Conservation (phyloP, 2,329 filamentous ascomycete genomes). For the Fusarium clavum region DNA sequence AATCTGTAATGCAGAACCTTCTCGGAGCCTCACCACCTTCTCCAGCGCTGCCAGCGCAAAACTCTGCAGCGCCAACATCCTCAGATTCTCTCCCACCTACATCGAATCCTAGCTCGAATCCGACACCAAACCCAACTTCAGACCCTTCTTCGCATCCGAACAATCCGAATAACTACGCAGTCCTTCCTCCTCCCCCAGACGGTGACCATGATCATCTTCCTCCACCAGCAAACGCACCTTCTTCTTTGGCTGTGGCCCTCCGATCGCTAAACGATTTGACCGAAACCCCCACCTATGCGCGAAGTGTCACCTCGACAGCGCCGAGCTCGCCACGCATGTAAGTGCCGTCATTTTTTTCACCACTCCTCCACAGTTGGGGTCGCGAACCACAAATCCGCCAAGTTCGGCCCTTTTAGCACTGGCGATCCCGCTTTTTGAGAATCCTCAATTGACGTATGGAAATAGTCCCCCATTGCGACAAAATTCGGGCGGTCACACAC, state of each 20-base stretch:
- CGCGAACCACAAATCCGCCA: constrained; percentile 38
- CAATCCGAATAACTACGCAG: constrained; percentile 47
- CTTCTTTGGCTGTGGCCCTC: constrained; percentile 57
- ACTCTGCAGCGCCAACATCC: constrained; percentile 49
- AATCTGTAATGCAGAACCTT: constrained; percentile 60
- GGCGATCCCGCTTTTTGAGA: constrained; percentile 31
- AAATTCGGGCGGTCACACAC: constrained; percentile 81
- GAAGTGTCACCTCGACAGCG: constrained; percentile 69
- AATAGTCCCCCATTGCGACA: constrained; percentile 74
- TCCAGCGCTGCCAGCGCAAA: constrained; percentile 44
- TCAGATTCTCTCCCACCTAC: constrained; percentile 33
- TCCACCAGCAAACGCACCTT: constrained; percentile 40
- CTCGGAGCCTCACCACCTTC: constrained; percentile 49
- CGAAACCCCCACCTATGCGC: constrained; percentile 67
- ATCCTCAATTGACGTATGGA: constrained; percentile 37
- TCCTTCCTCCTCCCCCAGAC: constrained; percentile 52
- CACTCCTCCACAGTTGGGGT: constrained; percentile 25
- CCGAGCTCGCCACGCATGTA: constrained; percentile 70
- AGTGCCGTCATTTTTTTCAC: constrained; percentile 48
- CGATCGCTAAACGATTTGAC: constrained; percentile 58
- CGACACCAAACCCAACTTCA: constrained; percentile 40
- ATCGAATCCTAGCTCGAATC: constrained; percentile 39
- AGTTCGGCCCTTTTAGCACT: constrained; percentile 40
- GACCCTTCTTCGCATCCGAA: constrained; percentile 42
- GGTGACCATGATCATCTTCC: constrained; percentile 48